These are phyloP conservation scores for Hypoxylon perforatum DNA, from an alignment of 495 filamentous ascomycete genomes.

Conservation along the genomic window DNA sequence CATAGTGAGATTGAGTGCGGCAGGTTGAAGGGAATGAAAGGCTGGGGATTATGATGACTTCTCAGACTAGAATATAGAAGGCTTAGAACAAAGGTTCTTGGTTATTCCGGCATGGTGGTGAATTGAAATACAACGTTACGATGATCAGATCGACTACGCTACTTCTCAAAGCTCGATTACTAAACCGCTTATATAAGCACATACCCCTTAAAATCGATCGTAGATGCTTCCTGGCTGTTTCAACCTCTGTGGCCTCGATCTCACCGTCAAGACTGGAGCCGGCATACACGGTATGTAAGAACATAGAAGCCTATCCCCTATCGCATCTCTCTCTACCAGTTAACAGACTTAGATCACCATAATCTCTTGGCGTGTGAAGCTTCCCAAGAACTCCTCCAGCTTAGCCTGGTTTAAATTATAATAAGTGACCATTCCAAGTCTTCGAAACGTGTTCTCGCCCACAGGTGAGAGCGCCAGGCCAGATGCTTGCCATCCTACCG, in stretches of 20 bases:
- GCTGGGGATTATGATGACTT: not conserved
- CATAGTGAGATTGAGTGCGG: conserved; percentile 7
- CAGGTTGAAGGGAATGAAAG: not conserved
- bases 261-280: too few species aligned
- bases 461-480: conserved; percentile 1
- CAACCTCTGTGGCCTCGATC: too few species aligned
- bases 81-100: not conserved
- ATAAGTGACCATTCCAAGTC: conserved; percentile 3
- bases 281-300: too few species aligned
- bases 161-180: too few species aligned
- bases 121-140: not conserved
- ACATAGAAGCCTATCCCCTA: too few species aligned
- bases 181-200: too few species aligned
- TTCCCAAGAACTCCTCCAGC: not conserved
- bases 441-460: not conserved
- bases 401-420: not conserved
- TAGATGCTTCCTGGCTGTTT: too few species aligned
- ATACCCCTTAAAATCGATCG: too few species aligned
- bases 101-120: not conserved
- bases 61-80: conserved; percentile 21
- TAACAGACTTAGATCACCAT: conserved; percentile 11
- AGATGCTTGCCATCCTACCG: conserved; percentile 8
- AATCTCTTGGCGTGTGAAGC: not conserved
- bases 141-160: not conserved
- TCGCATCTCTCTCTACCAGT: too few species aligned